A percentile compares a stretch with the other conserved stretches of the same genome.
These are phyloP conservation scores for Pseudisothecium myosuroides DNA, from an alignment of 225 moss, liverwort and hornwort species.

Conservation along the genomic window DNA sequence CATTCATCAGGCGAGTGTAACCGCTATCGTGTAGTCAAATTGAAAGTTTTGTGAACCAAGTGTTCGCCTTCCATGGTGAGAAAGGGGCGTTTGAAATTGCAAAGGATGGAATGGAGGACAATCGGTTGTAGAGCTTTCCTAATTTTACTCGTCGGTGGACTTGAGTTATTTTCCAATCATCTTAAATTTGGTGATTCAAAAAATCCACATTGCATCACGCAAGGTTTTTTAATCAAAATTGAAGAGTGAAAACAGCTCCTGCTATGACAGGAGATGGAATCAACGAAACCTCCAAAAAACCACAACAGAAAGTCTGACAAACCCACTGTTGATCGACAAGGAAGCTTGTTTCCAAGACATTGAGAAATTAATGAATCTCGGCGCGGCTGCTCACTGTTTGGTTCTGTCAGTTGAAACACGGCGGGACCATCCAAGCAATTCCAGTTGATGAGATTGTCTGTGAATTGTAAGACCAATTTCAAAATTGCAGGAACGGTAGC, in stretches of 20 bases:
- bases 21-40: background rate
- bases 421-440: background rate
- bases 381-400: background rate
- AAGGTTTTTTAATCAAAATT: background rate
- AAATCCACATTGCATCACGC: background rate
- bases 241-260: background rate
- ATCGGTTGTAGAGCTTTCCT: background rate
- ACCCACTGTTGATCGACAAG: background rate
- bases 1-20: background rate
- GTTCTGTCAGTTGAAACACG: background rate
- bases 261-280: background rate
- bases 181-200: background rate
- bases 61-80: background rate
- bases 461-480: background rate
- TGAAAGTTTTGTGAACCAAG: background rate
- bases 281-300: background rate
- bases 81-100: background rate
- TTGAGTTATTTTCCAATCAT: background rate
- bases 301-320: background rate
- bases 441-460: background rate
- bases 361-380: background rate
- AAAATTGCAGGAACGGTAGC: background rate
- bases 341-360: background rate
- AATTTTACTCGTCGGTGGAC: no score
- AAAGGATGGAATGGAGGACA: background rate